A percentile compares a stretch with the other conserved stretches of the same genome.
phyloP scores from a whole-genome alignment of 306 rosid species.

The Erythrophleum fordii region DNA sequence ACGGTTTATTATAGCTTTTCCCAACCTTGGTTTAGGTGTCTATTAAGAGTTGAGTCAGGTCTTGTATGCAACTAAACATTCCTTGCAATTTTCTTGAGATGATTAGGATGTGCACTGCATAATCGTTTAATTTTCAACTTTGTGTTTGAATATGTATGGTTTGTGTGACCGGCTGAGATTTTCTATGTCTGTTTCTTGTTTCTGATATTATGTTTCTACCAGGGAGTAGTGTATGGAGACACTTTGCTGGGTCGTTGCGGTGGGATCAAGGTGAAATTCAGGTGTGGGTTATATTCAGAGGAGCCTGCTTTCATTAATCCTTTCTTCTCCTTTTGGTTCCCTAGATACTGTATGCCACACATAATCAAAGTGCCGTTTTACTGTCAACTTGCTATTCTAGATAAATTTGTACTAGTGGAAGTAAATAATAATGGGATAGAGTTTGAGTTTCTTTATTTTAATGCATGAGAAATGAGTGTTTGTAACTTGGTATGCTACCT shows the following conservation, averaged over 20 bases:
- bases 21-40: background rate
- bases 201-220: constrained; percentile 16
- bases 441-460: constrained; percentile 26
- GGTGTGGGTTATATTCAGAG: constrained; percentile 32
- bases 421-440: constrained; percentile 35
- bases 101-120: constrained; percentile 5
- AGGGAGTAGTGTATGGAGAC: constrained; percentile 44
- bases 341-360: background rate
- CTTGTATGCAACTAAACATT: background rate
- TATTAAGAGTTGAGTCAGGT: constrained; percentile 15
- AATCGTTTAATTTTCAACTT: constrained; percentile 6
- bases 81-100: background rate
- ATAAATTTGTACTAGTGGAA: constrained; percentile 14
- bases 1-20: background rate
- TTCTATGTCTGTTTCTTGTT: background rate
- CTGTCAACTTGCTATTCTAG: constrained; percentile 35
- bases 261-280: constrained; percentile 36
- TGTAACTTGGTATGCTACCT: background rate
- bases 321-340: background rate
- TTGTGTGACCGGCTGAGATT: constrained; percentile 8
- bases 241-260: constrained; percentile 32
- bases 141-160: constrained; percentile 3
- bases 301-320: constrained; percentile 5
- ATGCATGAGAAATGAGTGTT: constrained; percentile 19
- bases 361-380: background rate